Conservation (phyloP, 2,329 filamentous ascomycete species). For the Aspergillus texensis region DNA sequence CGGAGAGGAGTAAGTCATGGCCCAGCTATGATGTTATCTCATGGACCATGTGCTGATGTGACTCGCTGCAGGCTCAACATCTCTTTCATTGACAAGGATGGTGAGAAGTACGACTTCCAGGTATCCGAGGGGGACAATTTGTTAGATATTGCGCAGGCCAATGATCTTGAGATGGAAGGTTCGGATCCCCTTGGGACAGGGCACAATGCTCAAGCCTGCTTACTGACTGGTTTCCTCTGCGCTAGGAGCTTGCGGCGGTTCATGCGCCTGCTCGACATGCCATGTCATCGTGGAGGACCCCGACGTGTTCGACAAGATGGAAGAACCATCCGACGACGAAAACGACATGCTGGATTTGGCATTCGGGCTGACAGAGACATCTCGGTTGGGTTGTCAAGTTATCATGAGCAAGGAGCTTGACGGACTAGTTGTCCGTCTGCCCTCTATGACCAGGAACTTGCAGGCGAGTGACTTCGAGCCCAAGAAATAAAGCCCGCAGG, state of each 20-base stretch:
- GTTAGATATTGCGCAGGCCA: conserved; percentile 88
- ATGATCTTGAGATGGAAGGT: conserved; percentile 98
- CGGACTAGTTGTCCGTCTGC: conserved; percentile 80
- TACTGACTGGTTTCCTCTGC: conserved; percentile 1
- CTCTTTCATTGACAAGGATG: conserved; percentile 93
- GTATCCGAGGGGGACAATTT: conserved; percentile 89
- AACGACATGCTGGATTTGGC: conserved; percentile 92
- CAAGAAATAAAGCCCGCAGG: conserved; percentile 34
- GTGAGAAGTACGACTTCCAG: conserved; percentile 71
- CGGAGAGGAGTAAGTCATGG: conserved; percentile 77
- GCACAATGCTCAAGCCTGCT: background rate
- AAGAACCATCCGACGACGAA: conserved; percentile 76
- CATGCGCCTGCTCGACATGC: conserved; percentile 90
- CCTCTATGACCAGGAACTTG: conserved; percentile 92
- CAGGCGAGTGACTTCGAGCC: conserved; percentile 86
- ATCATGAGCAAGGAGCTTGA: conserved; percentile 88
- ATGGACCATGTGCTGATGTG: background rate
- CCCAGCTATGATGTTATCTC: background rate
- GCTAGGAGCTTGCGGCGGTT: conserved; percentile 83
- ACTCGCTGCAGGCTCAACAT: conserved; percentile 68
- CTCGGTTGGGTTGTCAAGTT: conserved; percentile 83
- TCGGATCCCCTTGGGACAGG: conserved; percentile 22
- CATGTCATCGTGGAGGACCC: conserved; percentile 82
- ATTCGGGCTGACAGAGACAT: conserved; percentile 86
- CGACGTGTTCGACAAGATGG: conserved; percentile 74